These are phyloP conservation scores for Penicillium antarcticum DNA, from an alignment of 495 filamentous ascomycete genomes.

Conservation along the genomic window DNA sequence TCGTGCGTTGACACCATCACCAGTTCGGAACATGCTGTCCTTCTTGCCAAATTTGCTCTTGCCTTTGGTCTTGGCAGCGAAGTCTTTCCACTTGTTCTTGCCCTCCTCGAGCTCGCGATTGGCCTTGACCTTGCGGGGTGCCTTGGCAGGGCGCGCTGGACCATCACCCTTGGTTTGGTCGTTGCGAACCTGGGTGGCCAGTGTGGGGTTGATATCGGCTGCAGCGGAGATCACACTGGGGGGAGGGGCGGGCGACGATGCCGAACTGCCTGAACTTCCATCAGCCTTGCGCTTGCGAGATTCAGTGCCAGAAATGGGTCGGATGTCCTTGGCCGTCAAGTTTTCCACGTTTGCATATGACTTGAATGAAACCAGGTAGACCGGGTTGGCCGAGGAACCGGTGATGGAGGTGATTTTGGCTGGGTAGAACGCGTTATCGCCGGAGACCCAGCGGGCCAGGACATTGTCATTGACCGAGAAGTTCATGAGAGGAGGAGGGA, in stretches of 20 bases:
- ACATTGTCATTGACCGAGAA: slow-evolving; percentile 90
- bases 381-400: slow-evolving; percentile 78
- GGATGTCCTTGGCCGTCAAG: slow-evolving; percentile 78
- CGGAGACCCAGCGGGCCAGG: slow-evolving; percentile 84
- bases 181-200: slow-evolving; percentile 66
- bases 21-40: slow-evolving; percentile 96
- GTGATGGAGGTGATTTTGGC: slow-evolving; percentile 92
- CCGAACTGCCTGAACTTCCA: slow-evolving; percentile 57
- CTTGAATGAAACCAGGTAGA: slow-evolving; percentile 94
- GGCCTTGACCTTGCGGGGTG: slow-evolving; percentile 80
- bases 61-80: slow-evolving; percentile 72
- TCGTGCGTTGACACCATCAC: slow-evolving; percentile 78
- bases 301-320: slow-evolving; percentile 62
- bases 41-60: slow-evolving; percentile 84
- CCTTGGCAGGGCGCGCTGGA: slow-evolving; percentile 61
- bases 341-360: slow-evolving; percentile 81
- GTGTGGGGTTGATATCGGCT: slow-evolving; percentile 75
- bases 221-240: slow-evolving; percentile 82
- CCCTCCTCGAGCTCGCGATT: slow-evolving; percentile 84
- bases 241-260: slow-evolving; percentile 43
- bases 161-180: slow-evolving; percentile 68
- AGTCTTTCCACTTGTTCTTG: slow-evolving; percentile 95
- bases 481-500: slow-evolving; percentile 33
- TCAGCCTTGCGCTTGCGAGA: slow-evolving; percentile 90
- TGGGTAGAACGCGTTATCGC: slow-evolving; percentile 87